phyloP scores from a whole-genome alignment of 768 basidiomycete species.

The Auriculariales sp. region DNA sequence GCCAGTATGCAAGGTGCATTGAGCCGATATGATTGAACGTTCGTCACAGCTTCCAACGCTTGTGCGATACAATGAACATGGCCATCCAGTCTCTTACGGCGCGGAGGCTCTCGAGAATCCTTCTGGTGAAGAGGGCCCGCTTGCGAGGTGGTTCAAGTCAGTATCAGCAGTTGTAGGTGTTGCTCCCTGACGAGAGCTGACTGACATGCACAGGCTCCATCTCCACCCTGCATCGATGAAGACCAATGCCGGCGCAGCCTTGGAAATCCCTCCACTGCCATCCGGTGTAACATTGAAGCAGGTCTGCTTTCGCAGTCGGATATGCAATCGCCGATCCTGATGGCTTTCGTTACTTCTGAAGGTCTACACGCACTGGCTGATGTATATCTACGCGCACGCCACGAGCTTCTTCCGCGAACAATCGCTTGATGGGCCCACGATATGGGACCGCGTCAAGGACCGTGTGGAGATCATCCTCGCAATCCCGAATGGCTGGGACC shows the following conservation, averaged over 20 bases:
- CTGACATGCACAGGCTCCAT: not conserved
- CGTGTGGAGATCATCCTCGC: not conserved
- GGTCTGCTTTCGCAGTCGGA: no score
- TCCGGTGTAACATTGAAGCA: not conserved
- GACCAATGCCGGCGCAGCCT: not conserved
- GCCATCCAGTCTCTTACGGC: not conserved
- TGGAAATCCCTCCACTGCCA: not conserved
- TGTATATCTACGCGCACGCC: not conserved
- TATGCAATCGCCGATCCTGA: no score
- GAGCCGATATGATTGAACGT: not conserved
- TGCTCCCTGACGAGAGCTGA: no score
- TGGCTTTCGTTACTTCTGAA: not conserved
- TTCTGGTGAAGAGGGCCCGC: not conserved
- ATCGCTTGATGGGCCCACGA: not conserved
- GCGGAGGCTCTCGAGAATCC: not conserved
- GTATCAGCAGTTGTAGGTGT: not conserved
- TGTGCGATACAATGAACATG: no score
- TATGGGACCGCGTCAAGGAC: not conserved
- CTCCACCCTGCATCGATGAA: constrained; percentile 1
- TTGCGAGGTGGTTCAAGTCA: constrained; percentile 2
- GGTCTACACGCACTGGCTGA: not conserved
- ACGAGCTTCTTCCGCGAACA: not conserved
- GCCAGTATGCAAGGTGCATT: not conserved
- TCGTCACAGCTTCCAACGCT: not conserved
- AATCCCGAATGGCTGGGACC: not conserved